Percentiles rank a stretch among this genome's conserved stretches.
These are phyloP conservation scores for Venturia oleaginea DNA, from an alignment of 2,329 filamentous ascomycete genomes.

Conservation along the genomic window DNA sequence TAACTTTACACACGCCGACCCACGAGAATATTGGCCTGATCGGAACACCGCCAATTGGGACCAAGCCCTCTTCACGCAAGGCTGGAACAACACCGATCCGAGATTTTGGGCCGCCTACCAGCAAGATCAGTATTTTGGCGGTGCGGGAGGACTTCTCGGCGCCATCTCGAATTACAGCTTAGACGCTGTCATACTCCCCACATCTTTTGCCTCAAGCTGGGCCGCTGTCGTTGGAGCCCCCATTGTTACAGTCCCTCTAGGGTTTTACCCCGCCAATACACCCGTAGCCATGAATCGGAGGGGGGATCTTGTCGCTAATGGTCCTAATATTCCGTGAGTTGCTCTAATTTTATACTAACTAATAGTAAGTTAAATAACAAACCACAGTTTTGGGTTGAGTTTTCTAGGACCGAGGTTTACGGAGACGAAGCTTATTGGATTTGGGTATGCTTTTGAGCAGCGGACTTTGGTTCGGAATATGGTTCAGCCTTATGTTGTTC, in stretches of 20 bases:
- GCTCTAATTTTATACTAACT: background rate
- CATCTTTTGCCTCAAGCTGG: constrained; percentile 37
- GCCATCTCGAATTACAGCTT: constrained; percentile 48
- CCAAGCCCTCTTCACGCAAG: constrained; percentile 35
- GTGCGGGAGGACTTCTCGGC: constrained; percentile 51
- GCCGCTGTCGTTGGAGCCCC: constrained; percentile 51
- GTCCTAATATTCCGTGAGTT: constrained; percentile 40
- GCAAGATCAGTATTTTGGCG: constrained; percentile 44
- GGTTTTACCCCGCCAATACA: constrained; percentile 43
- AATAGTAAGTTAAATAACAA: background rate
- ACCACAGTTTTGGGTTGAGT: constrained; percentile 46
- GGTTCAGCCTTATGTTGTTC: constrained; percentile 40
- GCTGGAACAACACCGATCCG: constrained; percentile 48
- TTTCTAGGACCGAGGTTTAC: constrained; percentile 54
- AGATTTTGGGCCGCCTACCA: constrained; percentile 51
- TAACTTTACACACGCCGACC: constrained; percentile 45
- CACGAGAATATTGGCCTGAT: constrained; percentile 50
- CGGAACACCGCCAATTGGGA: constrained; percentile 53
- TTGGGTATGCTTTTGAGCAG: constrained; percentile 63
- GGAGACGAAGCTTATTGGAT: constrained; percentile 53
- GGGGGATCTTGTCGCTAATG: constrained; percentile 44
- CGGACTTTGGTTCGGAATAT: constrained; percentile 40
- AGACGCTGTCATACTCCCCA: constrained; percentile 54
- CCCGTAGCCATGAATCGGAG: constrained; percentile 36
- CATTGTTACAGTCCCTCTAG: constrained; percentile 55